Base-by-base conservation (phyloP, 768 basidiomycete species). In the Russula griseocarnosa region DNA sequence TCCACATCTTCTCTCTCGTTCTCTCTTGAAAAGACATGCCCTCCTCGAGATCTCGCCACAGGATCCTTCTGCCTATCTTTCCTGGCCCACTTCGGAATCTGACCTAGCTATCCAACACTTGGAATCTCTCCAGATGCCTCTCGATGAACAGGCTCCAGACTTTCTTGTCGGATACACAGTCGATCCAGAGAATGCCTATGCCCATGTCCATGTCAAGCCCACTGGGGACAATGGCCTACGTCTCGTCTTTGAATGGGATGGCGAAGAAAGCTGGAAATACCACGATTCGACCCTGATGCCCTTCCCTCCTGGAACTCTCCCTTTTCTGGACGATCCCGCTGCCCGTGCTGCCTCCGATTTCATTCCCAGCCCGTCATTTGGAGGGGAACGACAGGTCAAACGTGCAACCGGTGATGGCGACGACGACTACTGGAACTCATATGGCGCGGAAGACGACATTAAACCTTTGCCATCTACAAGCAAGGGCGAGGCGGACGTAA, bases 281-380 rank as follows among this genome's bases (percentile, higher is more conserved):
- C 87, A 88, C 74, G 86, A 90, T 72, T 74, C 81, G 40, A 77
- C 81, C 42, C 71, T 81, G 69, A 88, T 90, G 86, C 88, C 88
- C 13, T 89, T 90, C 70, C 89, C 89, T 18, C 69, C 77, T 22
- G 69, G 76, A 26, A 73, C 76, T 20, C 72, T 68, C 55, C 51
- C 69, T 3, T 70, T 71, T 2, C 68, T 77, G 1, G 70, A 69
- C 28, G 70, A 74, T 26, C 69, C 74, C 22, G 60, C 69, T 71
- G 42, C 74, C 71, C 63, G 24, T 44, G 22, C 54, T 9, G 5
- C 54, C 24, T 51, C 65, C 1, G 42, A 44, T 44, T n/a, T 24
- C 7, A 26, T 22, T 60, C 38, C 55, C 52, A 0, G 44, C 47
- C 57, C 42, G 42, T 65, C 55, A 51, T 28, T 4, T 20, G 58